These are phyloP conservation scores for Tylopilus orsonianus DNA, from an alignment of 1,284 basidiomycete species.

Conservation along the genomic window DNA sequence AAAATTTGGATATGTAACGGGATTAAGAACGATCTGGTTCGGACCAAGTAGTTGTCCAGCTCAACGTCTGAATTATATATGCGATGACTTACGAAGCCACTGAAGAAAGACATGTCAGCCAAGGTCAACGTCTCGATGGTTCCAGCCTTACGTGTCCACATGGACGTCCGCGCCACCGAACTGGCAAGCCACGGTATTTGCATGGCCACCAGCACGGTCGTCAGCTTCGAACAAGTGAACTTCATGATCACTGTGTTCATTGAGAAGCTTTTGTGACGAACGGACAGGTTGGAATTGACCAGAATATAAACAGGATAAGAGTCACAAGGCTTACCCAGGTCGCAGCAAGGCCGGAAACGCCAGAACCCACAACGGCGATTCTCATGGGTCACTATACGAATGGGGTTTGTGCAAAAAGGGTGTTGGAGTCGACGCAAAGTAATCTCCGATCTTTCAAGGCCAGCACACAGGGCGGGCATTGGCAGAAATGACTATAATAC, in stretches of 20 bases:
- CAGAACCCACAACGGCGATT: conserved; percentile 78
- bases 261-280: conserved; percentile 48
- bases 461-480: too few relatives aligned
- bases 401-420: background rate
- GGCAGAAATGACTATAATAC: too few relatives aligned
- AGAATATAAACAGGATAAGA: background rate
- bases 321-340: conserved; percentile 57
- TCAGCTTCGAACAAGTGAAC: conserved; percentile 80
- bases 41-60: too few relatives aligned
- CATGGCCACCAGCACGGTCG: conserved; percentile 72
- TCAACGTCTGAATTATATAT: too few relatives aligned
- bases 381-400: conserved; percentile 42
- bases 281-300: background rate
- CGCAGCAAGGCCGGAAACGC: conserved; percentile 75
- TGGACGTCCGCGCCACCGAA: conserved; percentile 46
- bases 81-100: conserved; percentile 49
- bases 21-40: conserved; percentile 72
- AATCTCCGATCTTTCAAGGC: background rate
- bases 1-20: conserved; percentile 81
- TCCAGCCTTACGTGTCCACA: conserved; percentile 66
- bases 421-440: too few relatives aligned
- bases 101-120: conserved; percentile 23
- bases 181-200: conserved; percentile 68
- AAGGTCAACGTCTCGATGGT: background rate
- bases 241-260: conserved; percentile 77